phyloP scores from a whole-genome alignment of 331 rosid species.

The Malus hybrid region DNA sequence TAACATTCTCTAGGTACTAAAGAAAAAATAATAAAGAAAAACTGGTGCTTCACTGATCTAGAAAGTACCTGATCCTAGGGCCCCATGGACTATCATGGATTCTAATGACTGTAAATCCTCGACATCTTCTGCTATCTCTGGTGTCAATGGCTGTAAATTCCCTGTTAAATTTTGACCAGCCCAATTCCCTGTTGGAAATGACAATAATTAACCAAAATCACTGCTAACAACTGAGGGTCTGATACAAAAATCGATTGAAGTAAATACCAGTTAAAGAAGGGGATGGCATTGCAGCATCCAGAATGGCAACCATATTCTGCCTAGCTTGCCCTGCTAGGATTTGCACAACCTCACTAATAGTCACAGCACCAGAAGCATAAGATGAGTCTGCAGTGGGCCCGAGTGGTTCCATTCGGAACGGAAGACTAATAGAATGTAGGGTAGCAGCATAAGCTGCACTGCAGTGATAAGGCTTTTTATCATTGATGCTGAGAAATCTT shows the following conservation, averaged over 20 bases:
- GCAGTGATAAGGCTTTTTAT: constrained; percentile 66
- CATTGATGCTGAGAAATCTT: constrained; percentile 44
- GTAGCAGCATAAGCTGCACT: constrained; percentile 84
- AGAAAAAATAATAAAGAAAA: not conserved
- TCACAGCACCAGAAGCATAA: constrained; percentile 57
- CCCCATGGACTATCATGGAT: constrained; percentile 58
- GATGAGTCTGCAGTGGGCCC: constrained; percentile 50
- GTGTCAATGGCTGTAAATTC: constrained; percentile 60
- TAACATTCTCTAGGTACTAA: not conserved
- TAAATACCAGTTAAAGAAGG: constrained; percentile 59
- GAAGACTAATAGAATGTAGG: constrained; percentile 69
- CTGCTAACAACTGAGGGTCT: constrained; percentile 4
- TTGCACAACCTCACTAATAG: constrained; percentile 57
- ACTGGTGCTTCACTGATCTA: not conserved
- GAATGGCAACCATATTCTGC: constrained; percentile 68
- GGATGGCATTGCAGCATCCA: constrained; percentile 85
- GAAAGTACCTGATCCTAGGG: constrained; percentile 58
- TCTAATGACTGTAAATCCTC: constrained; percentile 63
- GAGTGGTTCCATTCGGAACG: constrained; percentile 66
- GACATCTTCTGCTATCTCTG: constrained; percentile 42
- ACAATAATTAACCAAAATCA: constrained; percentile 24
- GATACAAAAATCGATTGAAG: constrained; percentile 1
- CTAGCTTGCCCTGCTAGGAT: constrained; percentile 66
- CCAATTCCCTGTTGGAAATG: constrained; percentile 38
- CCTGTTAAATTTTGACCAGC: constrained; percentile 36